Evolutionary conservation across 805 yeast species (phyloP), one percentile per base, ranked within the genome.

Genomic region (Zygotorulaspora chibaensis): DNA sequence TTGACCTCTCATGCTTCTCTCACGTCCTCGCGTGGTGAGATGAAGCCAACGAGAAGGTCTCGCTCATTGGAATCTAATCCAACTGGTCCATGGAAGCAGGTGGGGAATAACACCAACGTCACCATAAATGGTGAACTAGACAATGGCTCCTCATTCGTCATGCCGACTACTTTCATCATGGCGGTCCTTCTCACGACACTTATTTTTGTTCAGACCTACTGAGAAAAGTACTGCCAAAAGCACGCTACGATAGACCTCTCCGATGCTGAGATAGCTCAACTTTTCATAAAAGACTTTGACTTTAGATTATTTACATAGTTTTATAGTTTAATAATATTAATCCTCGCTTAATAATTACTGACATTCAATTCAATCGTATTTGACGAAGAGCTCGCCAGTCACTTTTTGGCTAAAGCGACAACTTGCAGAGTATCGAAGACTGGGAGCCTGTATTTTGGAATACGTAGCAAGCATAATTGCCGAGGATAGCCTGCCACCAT

Each of bases 151-250:
- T 43, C 46, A 35, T 42, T 38, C 28, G 40, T 45, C 12, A 40
- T 47, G 36, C 57, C 61, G 11, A 45, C 52, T 3, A 51, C 57
- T 8, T 36, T 53, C 20, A 35, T 54, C 9, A 27, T 55, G 25
- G 58, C 56, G 10, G 25, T 49, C 9, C 12, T 55, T 10, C 38
- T 56, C 16, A 28, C 54, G 8, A 38, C 49, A 27, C 35, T 55
- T 13, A 41, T 55, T 17, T 48, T 56, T 28, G 35, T 51, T 12
- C 48, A 53, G 16, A 38, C 36, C 5, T 33, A 33, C 12, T 33
- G 20, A 33, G 4, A 13, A 29, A 29, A 29, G 15, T 20, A 20
- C 7, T 20, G 25, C 25, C 4, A 29, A 29, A 29, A 13, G 9
- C 8, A 29, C 33, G 33, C 9, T 8, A 12, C 4, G n/a, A 29